These are phyloP conservation scores for Colletotrichum sp. DNA, from an alignment of 2,329 filamentous ascomycete genomes.

Conservation along the genomic window DNA sequence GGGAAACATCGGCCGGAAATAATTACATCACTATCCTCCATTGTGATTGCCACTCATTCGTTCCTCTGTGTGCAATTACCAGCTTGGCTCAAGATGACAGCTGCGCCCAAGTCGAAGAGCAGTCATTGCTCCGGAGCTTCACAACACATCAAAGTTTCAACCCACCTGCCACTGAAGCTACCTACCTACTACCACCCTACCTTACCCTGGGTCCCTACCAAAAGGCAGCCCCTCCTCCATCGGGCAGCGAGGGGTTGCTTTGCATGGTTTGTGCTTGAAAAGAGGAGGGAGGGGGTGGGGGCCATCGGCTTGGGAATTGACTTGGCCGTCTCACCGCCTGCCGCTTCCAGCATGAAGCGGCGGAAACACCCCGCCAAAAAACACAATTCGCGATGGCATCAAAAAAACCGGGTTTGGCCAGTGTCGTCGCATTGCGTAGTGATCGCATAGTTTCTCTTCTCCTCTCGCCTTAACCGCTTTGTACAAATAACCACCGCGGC, in stretches of 20 bases:
- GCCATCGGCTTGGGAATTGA: background rate
- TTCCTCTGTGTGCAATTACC: background rate
- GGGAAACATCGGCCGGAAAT: background rate
- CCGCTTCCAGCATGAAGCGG: background rate
- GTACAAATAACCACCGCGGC: background rate
- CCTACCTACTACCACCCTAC: background rate
- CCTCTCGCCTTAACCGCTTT: background rate
- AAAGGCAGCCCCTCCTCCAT: background rate
- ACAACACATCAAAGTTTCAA: background rate
- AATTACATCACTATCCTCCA: background rate
- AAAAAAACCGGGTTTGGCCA: background rate
- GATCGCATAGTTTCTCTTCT: background rate
- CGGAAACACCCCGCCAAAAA: slow-evolving; percentile 11
- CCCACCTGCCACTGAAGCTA: background rate
- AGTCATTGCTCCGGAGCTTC: background rate
- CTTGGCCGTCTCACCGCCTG: background rate
- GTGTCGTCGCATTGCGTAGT: background rate
- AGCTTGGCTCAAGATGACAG: background rate
- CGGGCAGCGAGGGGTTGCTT: background rate
- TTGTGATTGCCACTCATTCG: background rate
- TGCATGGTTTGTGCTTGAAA: background rate
- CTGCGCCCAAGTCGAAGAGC: background rate
- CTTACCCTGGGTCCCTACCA: background rate
- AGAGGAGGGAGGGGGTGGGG: background rate
- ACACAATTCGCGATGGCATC: slow-evolving; percentile 12